A percentile compares a stretch with the other conserved stretches of the same genome.
phyloP scores from a whole-genome alignment of 2,329 filamentous ascomycete species.

The Nothophoma quercina region DNA sequence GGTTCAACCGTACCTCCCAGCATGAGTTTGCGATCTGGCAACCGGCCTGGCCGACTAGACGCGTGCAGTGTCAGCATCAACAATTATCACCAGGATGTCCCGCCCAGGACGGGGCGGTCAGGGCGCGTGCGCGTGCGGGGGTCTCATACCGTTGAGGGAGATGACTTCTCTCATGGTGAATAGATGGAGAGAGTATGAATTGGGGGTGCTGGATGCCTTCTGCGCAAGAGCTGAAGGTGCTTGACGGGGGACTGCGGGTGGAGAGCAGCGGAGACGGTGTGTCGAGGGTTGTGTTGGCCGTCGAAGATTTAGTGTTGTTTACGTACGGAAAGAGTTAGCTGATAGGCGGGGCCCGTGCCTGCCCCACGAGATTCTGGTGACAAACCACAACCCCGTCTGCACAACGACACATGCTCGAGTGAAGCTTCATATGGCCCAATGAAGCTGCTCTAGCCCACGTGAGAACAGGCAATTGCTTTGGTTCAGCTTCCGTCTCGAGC shows the following conservation, averaged over 20 bases:
- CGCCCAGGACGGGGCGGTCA: constrained; percentile 49
- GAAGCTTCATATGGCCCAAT: constrained; percentile 18
- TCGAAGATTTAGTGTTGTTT: constrained; percentile 22
- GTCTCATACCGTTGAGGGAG: constrained; percentile 89
- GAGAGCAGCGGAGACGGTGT: constrained; percentile 29
- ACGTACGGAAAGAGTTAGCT: constrained; percentile 19
- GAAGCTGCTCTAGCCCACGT: constrained; percentile 23
- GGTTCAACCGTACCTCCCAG: constrained; percentile 89
- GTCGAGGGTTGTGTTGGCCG: constrained; percentile 32
- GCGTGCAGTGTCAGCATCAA: constrained; percentile 62
- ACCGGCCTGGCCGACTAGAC: constrained; percentile 97
- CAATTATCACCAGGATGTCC: constrained; percentile 30
- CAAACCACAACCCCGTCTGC: constrained; percentile 13
- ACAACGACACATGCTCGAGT: constrained; percentile 6
- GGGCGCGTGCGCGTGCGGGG: constrained; percentile 40
- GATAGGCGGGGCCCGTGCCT: constrained; percentile 15
- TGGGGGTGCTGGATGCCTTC: constrained; percentile 29
- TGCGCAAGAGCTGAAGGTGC: constrained; percentile 17
- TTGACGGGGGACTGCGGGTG: constrained; percentile 26
- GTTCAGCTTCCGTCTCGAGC: not conserved
- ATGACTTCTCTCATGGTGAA: constrained; percentile 98
- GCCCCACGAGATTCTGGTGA: constrained; percentile 1
- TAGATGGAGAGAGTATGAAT: constrained; percentile 31
- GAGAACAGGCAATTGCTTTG: constrained; percentile 17
- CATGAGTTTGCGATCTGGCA: constrained; percentile 99